phyloP scores from a whole-genome alignment of 768 basidiomycete genomes.

The Hebeloma cylindrosporum region DNA sequence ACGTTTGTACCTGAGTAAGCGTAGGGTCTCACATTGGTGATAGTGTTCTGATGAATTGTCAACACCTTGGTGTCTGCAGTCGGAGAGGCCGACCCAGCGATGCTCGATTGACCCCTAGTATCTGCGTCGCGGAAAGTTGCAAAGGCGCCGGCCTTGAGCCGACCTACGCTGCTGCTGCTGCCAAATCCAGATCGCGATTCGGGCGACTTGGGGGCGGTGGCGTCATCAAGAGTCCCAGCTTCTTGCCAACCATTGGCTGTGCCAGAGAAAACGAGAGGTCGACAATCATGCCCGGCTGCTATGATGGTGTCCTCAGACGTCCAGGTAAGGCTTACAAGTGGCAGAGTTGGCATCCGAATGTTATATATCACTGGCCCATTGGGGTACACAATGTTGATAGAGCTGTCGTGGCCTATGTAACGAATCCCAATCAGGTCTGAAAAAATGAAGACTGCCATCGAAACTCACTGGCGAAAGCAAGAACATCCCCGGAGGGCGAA shows the following conservation, averaged over 20 bases:
- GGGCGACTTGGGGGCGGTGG: conserved; percentile 48
- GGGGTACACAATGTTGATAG: conserved; percentile 91
- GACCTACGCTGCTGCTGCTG: conserved; percentile 52
- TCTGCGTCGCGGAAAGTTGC: conserved; percentile 93
- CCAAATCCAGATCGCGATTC: conserved; percentile 47
- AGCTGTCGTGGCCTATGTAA: conserved; percentile 85
- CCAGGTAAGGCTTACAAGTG: conserved; percentile 85
- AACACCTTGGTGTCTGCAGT: conserved; percentile 68
- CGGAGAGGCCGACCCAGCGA: conserved; percentile 26
- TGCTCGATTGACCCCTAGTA: conserved; percentile 57
- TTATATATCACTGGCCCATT: conserved; percentile 69
- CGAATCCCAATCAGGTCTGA: not conserved
- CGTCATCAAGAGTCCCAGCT: conserved; percentile 83
- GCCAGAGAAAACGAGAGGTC: conserved; percentile 85
- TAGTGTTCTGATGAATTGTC: conserved; percentile 98
- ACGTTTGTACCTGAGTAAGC: conserved; percentile 59
- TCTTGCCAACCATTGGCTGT: conserved; percentile 75
- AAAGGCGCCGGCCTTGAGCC: conserved; percentile 92
- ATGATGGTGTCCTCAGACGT: conserved; percentile 78
- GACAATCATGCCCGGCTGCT: conserved; percentile 97
- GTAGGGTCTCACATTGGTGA: conserved; percentile 86
- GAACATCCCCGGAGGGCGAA: conserved; percentile 91
- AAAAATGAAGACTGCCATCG: not conserved
- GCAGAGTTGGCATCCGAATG: conserved; percentile 76
- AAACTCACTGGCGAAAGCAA: conserved; percentile 87